Evolutionary conservation across 768 basidiomycete genomes (phyloP).

Genomic region (Agaricus blazei): DNA sequence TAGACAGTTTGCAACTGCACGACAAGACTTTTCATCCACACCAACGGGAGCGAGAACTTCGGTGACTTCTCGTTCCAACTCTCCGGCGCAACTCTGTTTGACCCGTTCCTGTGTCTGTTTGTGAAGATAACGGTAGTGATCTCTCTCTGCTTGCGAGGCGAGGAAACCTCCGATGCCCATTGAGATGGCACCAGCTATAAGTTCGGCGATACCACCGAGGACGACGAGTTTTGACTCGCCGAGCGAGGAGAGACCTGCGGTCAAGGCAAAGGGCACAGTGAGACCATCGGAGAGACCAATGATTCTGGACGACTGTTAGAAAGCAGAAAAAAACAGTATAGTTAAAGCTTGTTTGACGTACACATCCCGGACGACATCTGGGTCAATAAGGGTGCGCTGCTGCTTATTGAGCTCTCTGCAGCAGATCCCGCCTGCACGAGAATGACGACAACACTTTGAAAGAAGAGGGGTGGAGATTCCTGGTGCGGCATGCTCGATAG

Average conservation of each 20-base stretch:
- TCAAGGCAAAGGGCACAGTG: conserved; percentile 88
- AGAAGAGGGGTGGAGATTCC: conserved; percentile 39
- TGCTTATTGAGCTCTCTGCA: conserved; percentile 87
- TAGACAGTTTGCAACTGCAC: conserved; percentile 72
- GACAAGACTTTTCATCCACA: conserved; percentile 77
- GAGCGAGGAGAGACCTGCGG: conserved; percentile 84
- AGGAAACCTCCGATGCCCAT: conserved; percentile 99
- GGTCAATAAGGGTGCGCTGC: conserved; percentile 77
- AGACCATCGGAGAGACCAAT: conserved; percentile 90
- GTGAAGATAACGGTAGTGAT: conserved; percentile 83
- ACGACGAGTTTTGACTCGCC: conserved; percentile 91
- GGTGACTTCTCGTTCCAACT: conserved; percentile 94
- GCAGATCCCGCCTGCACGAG: conserved; percentile 63
- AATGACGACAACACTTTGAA: conserved; percentile 53
- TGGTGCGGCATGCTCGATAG: conserved; percentile 40
- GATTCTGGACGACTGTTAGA: conserved; percentile 39
- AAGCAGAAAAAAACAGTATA: background rate
- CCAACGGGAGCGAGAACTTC: conserved; percentile 87
- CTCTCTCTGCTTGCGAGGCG: conserved; percentile 93
- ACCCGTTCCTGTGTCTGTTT: conserved; percentile 77
- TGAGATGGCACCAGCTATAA: conserved; percentile 93
- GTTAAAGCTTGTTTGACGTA: conserved; percentile 30
- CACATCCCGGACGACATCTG: conserved; percentile 86
- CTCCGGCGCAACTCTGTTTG: conserved; percentile 83
- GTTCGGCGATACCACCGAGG: conserved; percentile 90